phyloP scores from a whole-genome alignment of 352 stramenopile species.

The Phytophthora rubi region DNA sequence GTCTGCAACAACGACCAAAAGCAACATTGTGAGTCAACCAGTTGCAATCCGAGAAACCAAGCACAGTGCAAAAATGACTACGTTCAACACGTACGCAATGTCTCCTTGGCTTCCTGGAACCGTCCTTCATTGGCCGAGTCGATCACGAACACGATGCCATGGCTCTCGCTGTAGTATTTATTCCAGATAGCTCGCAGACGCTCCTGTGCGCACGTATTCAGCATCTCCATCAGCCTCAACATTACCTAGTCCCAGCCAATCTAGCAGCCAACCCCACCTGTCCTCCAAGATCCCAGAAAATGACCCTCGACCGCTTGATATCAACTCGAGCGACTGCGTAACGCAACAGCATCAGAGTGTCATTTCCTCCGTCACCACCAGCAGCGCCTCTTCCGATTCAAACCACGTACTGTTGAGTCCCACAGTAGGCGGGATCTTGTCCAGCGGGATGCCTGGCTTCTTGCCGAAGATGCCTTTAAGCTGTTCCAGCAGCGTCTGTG shows the following conservation, averaged over 20 bases:
- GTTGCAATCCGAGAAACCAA: not conserved
- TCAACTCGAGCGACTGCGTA: slow-evolving; percentile 77
- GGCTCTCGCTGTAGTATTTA: slow-evolving; percentile 94
- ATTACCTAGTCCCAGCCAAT: not conserved
- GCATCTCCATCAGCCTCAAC: not conserved
- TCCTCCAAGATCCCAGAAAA: slow-evolving; percentile 93
- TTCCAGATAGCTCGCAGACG: slow-evolving; percentile 92
- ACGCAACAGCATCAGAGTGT: slow-evolving; percentile 1
- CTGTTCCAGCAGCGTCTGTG: slow-evolving; percentile 89
- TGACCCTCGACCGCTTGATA: slow-evolving; percentile 84
- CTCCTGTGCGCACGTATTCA: slow-evolving; percentile 43
- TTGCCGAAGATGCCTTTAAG: slow-evolving; percentile 92
- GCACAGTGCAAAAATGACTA: not conserved
- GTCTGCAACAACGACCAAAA: slow-evolving; percentile 39
- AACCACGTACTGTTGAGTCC: slow-evolving; percentile 84
- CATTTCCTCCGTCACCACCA: not conserved
- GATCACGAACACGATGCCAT: slow-evolving; percentile 92
- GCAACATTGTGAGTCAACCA: not conserved
- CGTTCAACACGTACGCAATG: slow-evolving; percentile 60
- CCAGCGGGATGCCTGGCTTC: slow-evolving; percentile 87
- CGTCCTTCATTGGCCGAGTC: slow-evolving; percentile 85
- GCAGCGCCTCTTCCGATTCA: not conserved
- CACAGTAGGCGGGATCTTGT: slow-evolving; percentile 93
- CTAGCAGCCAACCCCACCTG: slow-evolving; percentile 49
- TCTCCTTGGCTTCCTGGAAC: slow-evolving; percentile 91